Conservation (phyloP, 164 flowering plant species). For the Chloranthus sessilifolius region DNA sequence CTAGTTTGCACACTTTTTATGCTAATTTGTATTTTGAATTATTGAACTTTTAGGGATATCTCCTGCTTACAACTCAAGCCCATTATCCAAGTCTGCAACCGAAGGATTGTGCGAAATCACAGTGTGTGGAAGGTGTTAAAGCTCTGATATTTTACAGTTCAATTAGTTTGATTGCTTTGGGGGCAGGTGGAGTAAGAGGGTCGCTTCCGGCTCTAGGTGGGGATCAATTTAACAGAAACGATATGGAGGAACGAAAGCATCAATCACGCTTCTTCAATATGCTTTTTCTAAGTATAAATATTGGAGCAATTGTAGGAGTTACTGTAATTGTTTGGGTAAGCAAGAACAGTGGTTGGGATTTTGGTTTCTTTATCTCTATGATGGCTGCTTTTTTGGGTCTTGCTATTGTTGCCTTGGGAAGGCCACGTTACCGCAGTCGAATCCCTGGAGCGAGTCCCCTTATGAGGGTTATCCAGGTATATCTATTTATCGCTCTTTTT, state of each 20-base stretch:
- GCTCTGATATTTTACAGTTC: conserved; percentile 11
- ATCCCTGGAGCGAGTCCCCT: conserved; percentile 13
- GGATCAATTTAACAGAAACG: conserved; percentile 10
- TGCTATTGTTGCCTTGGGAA: conserved; percentile 9
- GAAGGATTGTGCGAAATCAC: conserved; percentile 2
- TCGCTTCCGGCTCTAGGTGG: conserved; percentile 14
- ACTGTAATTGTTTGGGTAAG: conserved; percentile 14
- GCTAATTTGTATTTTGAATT: background rate
- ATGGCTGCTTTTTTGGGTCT: conserved; percentile 9
- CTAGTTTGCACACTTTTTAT: no score
- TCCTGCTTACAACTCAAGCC: conserved; percentile 8
- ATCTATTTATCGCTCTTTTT: conserved; percentile 5
- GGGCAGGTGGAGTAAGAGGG: conserved; percentile 16
- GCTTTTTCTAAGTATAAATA: conserved; percentile 2
- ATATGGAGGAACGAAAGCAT: conserved; percentile 8
- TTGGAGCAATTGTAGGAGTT: conserved; percentile 13
- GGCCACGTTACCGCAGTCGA: conserved; percentile 11
- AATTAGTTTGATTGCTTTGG: conserved; percentile 9
- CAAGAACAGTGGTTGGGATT: conserved; percentile 9
- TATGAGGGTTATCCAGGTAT: conserved; percentile 12
- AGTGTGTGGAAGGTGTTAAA: conserved; percentile 6
- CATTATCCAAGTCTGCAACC: conserved; percentile 12
- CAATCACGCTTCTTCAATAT: conserved; percentile 12
- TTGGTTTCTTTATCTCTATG: conserved; percentile 10
- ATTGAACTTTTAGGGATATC: conserved; percentile 9